Percentiles rank a stretch among this genome's conserved stretches.
These are phyloP conservation scores for Rhizopus microsporus DNA, from an alignment of 371 early-diverging fungal genomes.

Conservation along the genomic window DNA sequence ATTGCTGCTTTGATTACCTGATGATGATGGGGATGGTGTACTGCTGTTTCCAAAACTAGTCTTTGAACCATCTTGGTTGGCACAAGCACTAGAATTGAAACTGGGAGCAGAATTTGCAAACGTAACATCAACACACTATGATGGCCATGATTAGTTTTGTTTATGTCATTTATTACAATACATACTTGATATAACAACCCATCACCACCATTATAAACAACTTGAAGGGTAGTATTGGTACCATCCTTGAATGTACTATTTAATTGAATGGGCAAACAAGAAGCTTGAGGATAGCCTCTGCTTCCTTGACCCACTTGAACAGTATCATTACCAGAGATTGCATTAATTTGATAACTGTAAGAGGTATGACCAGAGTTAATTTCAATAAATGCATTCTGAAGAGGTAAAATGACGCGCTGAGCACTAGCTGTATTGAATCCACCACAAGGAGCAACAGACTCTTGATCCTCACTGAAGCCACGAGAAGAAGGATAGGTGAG, in stretches of 20 bases:
- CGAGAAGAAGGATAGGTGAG: slow-evolving; percentile 56
- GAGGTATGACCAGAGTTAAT: slow-evolving; percentile 49
- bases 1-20: neutral
- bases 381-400: slow-evolving; percentile 52
- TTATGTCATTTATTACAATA: neutral
- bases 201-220: slow-evolving; percentile 61
- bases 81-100: slow-evolving; percentile 47
- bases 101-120: slow-evolving; percentile 36
- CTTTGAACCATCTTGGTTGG: slow-evolving; percentile 35
- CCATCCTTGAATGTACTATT: slow-evolving; percentile 41
- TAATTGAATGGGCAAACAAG: slow-evolving; percentile 50
- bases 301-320: slow-evolving; percentile 29
- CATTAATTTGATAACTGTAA: slow-evolving; percentile 48
- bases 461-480: slow-evolving; percentile 52
- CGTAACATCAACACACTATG: slow-evolving; percentile 57
- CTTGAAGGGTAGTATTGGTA: slow-evolving; percentile 56
- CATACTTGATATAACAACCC: slow-evolving; percentile 54
- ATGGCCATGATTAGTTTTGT: neutral
- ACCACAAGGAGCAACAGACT: slow-evolving; percentile 57
- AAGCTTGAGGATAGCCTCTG: slow-evolving; percentile 41
- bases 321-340: slow-evolving; percentile 46
- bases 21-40: neutral
- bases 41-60: neutral
- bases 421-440: slow-evolving; percentile 37
- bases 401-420: slow-evolving; percentile 48